phyloP scores from a whole-genome alignment of 176 grass and related monocot species.

The Puya raimondii region DNA sequence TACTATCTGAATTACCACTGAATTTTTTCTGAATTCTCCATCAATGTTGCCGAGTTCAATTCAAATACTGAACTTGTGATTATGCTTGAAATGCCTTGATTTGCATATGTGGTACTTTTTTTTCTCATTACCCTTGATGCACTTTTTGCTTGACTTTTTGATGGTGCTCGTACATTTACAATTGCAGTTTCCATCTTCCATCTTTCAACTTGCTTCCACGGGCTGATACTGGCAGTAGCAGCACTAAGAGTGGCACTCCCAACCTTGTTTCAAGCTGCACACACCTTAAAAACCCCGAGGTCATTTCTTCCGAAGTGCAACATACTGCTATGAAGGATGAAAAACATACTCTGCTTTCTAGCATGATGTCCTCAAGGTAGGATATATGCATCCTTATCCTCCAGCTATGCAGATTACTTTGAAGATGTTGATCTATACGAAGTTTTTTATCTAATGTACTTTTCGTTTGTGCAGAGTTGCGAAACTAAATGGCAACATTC shows the following conservation, averaged over 20 bases:
- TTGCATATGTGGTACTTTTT: conserved; percentile 6
- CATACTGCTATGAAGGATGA: conserved; percentile 27
- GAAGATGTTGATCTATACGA: not conserved
- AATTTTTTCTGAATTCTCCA: too few species aligned
- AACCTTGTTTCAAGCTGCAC: conserved; percentile 25
- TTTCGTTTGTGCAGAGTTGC: conserved; percentile 36
- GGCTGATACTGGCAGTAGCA: conserved; percentile 24
- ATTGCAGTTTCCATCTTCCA: conserved; percentile 34
- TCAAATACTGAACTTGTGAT: too few species aligned
- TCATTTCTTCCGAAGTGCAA: conserved; percentile 30
- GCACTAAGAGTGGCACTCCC: conserved; percentile 22
- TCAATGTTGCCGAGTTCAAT: too few species aligned
- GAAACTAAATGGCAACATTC: conserved; percentile 38
- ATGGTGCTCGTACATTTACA: too few species aligned
- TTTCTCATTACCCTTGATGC: not conserved
- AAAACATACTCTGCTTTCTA: conserved; percentile 24
- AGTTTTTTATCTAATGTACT: not conserved
- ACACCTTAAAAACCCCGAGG: conserved; percentile 24
- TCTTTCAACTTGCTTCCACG: conserved; percentile 14
- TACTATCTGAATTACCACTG: too few species aligned
- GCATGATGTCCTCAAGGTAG: conserved; percentile 45
- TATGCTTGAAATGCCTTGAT: not conserved
- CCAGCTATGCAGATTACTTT: not conserved
- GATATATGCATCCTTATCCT: conserved; percentile 16
- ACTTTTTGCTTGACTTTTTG: too few species aligned